These are phyloP conservation scores for Botryotinia globosa DNA, from an alignment of 2,329 filamentous ascomycete species.

Conservation along the genomic window DNA sequence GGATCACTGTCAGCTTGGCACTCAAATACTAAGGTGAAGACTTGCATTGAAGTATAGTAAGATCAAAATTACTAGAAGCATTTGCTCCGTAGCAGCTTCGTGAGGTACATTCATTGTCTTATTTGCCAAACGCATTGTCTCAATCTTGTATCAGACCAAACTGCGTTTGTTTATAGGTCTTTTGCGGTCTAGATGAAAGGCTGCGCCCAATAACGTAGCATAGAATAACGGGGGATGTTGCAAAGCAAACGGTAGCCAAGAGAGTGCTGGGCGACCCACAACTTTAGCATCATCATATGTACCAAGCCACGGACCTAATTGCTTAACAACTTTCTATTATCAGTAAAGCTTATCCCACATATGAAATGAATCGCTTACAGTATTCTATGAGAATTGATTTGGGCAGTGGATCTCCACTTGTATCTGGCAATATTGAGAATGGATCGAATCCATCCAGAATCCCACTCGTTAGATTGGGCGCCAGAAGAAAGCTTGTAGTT, in stretches of 20 bases:
- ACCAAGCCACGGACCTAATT: conserved; percentile 26
- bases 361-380: not conserved
- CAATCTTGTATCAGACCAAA: conserved; percentile 27
- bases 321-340: conserved; percentile 20
- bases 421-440: conserved; percentile 13
- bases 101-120: conserved; percentile 23
- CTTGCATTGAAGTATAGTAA: conserved; percentile 30
- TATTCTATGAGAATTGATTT: conserved; percentile 17
- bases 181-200: conserved; percentile 27
- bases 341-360: not conserved
- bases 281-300: conserved; percentile 23
- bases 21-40: not conserved
- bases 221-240: conserved; percentile 29
- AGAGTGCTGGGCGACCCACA: conserved; percentile 14
- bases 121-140: conserved; percentile 30
- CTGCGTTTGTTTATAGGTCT: conserved; percentile 22
- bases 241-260: conserved; percentile 26
- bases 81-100: conserved; percentile 28
- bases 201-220: conserved; percentile 28
- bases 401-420: conserved; percentile 5
- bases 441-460: conserved; percentile 6
- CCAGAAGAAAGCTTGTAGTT: not conserved
- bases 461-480: not conserved
- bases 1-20: not conserved
- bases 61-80: conserved; percentile 29